A percentile compares a stretch with the other conserved stretches of the same genome.
These are phyloP conservation scores for Alternaria infectoria DNA, from an alignment of 2,329 filamentous ascomycete species.

Conservation along the genomic window DNA sequence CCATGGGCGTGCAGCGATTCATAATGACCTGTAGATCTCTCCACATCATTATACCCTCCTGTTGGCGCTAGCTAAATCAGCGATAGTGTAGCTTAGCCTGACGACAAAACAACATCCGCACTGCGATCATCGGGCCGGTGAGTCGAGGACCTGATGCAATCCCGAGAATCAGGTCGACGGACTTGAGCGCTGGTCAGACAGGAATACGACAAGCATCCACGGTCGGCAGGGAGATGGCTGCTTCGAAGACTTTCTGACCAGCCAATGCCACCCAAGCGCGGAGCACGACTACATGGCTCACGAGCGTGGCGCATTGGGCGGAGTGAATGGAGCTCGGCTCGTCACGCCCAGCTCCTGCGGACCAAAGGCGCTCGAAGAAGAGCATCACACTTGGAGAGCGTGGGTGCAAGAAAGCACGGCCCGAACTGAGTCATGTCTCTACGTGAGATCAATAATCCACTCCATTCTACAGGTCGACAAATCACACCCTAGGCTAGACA, in stretches of 20 bases:
- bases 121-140: slow-evolving; percentile 11
- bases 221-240: slow-evolving; percentile 9
- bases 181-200: slow-evolving; percentile 29
- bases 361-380: background rate
- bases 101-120: slow-evolving; percentile 18
- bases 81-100: slow-evolving; percentile 6
- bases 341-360: slow-evolving; percentile 10
- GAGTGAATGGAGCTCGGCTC: slow-evolving; percentile 9
- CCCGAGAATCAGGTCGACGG: slow-evolving; percentile 27
- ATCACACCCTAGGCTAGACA: slow-evolving; percentile 1
- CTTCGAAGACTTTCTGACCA: slow-evolving; percentile 1
- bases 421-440: slow-evolving; percentile 14
- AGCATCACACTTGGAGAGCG: background rate
- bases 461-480: background rate
- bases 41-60: slow-evolving; percentile 6
- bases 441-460: slow-evolving; percentile 13
- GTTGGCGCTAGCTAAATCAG: slow-evolving; percentile 14
- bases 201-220: slow-evolving; percentile 2
- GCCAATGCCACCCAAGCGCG: slow-evolving; percentile 5
- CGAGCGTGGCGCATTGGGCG: slow-evolving; percentile 7
- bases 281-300: slow-evolving; percentile 7
- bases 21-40: slow-evolving; percentile 22
- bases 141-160: slow-evolving; percentile 3
- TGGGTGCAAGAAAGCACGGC: background rate
- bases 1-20: slow-evolving; percentile 20